Conservation (phyloP, 2,329 filamentous ascomycete genomes). For the Trichoderma breve region DNA sequence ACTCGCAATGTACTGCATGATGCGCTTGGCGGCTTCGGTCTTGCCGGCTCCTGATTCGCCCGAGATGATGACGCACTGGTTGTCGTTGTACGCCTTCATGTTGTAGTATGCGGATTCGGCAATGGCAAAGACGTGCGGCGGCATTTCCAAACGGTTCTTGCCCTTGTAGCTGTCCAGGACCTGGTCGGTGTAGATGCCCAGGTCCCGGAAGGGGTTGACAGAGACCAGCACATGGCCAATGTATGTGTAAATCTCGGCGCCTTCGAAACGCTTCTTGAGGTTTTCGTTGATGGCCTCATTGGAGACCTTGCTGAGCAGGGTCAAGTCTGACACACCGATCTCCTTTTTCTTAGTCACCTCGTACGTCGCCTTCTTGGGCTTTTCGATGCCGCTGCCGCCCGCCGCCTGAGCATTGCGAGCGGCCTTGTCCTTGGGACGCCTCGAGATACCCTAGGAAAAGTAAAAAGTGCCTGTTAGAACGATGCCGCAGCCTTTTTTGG, state of each 20-base stretch:
- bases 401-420: conserved; percentile 40
- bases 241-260: conserved; percentile 98
- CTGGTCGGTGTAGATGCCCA: conserved; percentile 95
- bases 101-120: conserved; percentile 98
- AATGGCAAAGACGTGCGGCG: conserved; percentile 95
- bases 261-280: conserved; percentile 95
- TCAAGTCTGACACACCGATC: conserved; percentile 96
- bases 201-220: conserved; percentile 94
- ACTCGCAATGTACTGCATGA: conserved; percentile 99
- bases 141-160: conserved; percentile 93
- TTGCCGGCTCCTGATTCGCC: conserved; percentile 98
- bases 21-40: conserved; percentile 95
- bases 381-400: conserved; percentile 46
- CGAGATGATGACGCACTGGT: conserved; percentile 99
- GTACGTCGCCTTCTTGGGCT: conserved; percentile 93
- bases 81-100: conserved; percentile 99
- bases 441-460: conserved; percentile 37
- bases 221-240: conserved; percentile 99
- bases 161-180: conserved; percentile 93
- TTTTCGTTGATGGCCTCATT: conserved; percentile 99
- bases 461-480: conserved; percentile 21
- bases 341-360: conserved; percentile 99
- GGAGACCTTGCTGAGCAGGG: conserved; percentile 95
- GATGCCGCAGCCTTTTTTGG: background rate
- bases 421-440: conserved; percentile 42